phyloP scores from a whole-genome alignment of 495 filamentous ascomycete species.

The Amniculicola lignicola region DNA sequence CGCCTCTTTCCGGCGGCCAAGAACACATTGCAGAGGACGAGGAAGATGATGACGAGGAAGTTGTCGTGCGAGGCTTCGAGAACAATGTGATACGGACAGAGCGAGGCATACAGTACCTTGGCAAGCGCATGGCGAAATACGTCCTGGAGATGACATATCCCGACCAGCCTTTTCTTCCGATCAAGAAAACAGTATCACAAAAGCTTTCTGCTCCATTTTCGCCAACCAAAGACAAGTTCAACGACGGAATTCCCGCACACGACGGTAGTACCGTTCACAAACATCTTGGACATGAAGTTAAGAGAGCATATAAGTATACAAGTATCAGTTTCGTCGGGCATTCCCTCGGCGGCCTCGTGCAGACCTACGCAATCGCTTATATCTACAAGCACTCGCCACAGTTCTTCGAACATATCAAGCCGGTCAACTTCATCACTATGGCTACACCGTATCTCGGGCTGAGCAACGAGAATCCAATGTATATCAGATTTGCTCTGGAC shows the following conservation, averaged over 20 bases:
- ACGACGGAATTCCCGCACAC: conserved; percentile 47
- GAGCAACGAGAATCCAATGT: conserved; percentile 95
- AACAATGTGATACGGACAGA: conserved; percentile 90
- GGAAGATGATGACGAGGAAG: conserved; percentile 74
- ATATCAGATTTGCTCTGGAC: conserved; percentile 94
- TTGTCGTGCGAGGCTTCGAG: conserved; percentile 89
- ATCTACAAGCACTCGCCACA: conserved; percentile 92
- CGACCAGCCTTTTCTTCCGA: conserved; percentile 77
- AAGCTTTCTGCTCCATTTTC: conserved; percentile 37
- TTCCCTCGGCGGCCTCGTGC: conserved; percentile 85
- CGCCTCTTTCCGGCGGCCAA: conserved; percentile 44
- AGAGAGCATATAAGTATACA: conserved; percentile 78
- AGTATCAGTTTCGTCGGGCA: conserved; percentile 96
- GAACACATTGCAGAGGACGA: conserved; percentile 46
- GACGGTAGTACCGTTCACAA: conserved; percentile 54
- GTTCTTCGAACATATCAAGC: conserved; percentile 84
- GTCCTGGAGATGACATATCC: conserved; percentile 87
- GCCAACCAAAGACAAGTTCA: conserved; percentile 31
- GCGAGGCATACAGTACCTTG: conserved; percentile 91
- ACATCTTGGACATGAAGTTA: conserved; percentile 40
- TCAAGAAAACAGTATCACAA: conserved; percentile 50
- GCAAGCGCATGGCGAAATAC: conserved; percentile 90
- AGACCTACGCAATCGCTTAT: conserved; percentile 95
- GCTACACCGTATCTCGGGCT: conserved; percentile 88
- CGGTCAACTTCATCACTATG: conserved; percentile 90